Evolutionary conservation across 2,329 filamentous ascomycete species (phyloP).

Genomic region (Penicillium sp.): DNA sequence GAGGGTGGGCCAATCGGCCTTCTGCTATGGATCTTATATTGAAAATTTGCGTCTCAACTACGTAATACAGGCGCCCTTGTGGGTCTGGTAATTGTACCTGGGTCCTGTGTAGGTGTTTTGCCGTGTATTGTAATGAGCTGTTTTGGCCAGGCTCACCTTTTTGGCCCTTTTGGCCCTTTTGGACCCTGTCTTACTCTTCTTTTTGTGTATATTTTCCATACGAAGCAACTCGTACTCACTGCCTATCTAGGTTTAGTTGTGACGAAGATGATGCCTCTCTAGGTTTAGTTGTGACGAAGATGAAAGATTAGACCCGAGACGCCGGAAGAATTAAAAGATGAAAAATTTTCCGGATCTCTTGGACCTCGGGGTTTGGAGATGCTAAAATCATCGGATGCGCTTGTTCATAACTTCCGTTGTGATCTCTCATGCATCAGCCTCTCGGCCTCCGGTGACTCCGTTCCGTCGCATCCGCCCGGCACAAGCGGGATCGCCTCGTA

Average conservation of each 20-base stretch:
- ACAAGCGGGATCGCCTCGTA: conserved; percentile 6
- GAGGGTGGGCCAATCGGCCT: conserved; percentile 19
- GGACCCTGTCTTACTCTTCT: neutral
- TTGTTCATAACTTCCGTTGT: conserved; percentile 7
- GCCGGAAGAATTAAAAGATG: too few species aligned
- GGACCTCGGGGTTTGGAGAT: neutral
- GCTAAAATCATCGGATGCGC: neutral
- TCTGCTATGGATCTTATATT: conserved; percentile 19
- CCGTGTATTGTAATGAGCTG: neutral
- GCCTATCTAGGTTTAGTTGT: neutral
- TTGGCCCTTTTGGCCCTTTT: neutral
- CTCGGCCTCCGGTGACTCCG: conserved; percentile 27
- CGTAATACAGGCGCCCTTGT: neutral
- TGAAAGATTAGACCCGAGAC: too few species aligned
- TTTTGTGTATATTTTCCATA: neutral
- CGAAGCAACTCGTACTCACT: neutral
- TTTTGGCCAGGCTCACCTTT: neutral
- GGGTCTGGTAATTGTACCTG: neutral
- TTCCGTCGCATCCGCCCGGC: conserved; percentile 30
- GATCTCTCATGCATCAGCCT: conserved; percentile 17
- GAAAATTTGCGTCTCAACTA: conserved; percentile 18
- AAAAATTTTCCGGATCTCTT: neutral
- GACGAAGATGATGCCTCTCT: neutral
- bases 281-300: too few species aligned
- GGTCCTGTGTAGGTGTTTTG: neutral